Base-by-base conservation (phyloP, 495 filamentous ascomycete genomes). In the Penicillium dipodomyicola region DNA sequence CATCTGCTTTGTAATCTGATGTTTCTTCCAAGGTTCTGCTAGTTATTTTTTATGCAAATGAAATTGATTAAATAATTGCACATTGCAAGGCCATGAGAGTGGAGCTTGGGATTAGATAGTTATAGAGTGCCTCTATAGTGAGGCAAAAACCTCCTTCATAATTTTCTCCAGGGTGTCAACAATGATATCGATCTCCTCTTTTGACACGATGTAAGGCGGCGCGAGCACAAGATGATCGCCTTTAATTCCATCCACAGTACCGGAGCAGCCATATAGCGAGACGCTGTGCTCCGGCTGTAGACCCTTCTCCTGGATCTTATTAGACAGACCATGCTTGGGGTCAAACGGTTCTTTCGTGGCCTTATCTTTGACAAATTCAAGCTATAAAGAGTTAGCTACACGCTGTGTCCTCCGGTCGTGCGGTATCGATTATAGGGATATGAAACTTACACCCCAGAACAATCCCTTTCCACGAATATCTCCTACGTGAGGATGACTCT, bases 161-260 rank as follows among this genome's bases (percentile, higher is more conserved):
- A 77, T 72, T 45, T 52, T 62, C 3, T 25, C 70, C 5, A 80
- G 70, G 5, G 62, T 69, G 20, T 77, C 65, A 32, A 84, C 77
- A 49, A 90, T 84, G 46, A 70, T 72, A 58, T 85, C 81, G 51
- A 91, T 78, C 30, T 89, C 86, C 11, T 82, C 79, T 32, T 67
- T 68, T 0, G 80, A 82, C 43, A 88, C 75, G 54, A 81, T 92
- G 69, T 87, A 95, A 1, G 90, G 79, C 4, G 92, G 91, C 20
- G 87, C 81, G 52, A 96, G 60, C 32, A 95, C 73, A 14, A 92
- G 70, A 72, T 92, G 87, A 63, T 96, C 92, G 1, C 90, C 91
- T 3, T 62, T 69, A 29, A 79, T 65, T 0, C 89, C 88, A 64
- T 91, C 87, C 1, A 77, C 82, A 0, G 85, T 85, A 5, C 90